Conservation (phyloP, 2,329 filamentous ascomycete species). For the Stachybotrys elegans region DNA sequence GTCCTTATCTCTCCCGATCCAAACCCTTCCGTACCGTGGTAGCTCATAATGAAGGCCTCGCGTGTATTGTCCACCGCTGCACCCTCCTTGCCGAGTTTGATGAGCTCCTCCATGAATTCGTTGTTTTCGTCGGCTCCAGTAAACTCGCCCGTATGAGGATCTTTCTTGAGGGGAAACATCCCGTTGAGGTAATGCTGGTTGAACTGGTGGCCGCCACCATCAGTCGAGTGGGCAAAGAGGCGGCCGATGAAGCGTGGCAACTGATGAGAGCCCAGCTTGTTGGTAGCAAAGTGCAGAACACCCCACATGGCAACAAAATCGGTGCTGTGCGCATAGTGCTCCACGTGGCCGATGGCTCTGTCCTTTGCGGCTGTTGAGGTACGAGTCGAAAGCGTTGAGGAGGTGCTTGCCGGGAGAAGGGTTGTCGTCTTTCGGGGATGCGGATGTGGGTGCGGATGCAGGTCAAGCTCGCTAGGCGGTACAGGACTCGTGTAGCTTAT, state of each 20-base stretch:
- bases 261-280: conserved; percentile 30
- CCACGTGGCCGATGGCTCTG: conserved; percentile 62
- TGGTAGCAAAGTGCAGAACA: conserved; percentile 60
- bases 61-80: conserved; percentile 37
- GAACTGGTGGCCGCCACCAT: conserved; percentile 52
- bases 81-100: conserved; percentile 39
- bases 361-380: conserved; percentile 34
- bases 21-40: conserved; percentile 35
- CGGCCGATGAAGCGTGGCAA: conserved; percentile 58
- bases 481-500: conserved; percentile 22
- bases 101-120: conserved; percentile 56
- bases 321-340: conserved; percentile 71
- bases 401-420: conserved; percentile 15
- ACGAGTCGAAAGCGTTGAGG: conserved; percentile 26
- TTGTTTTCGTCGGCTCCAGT: conserved; percentile 42
- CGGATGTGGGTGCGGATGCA: too few relatives aligned
- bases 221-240: conserved; percentile 50
- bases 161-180: conserved; percentile 51
- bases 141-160: conserved; percentile 35
- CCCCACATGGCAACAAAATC: conserved; percentile 75
- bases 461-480: conserved; percentile 13
- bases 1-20: conserved; percentile 26
- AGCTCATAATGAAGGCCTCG: conserved; percentile 44
- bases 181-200: conserved; percentile 57
- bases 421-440: conserved; percentile 9